A percentile compares a stretch with the other conserved stretches of the same genome.
Evolutionary conservation across 1,139 yeast genomes (phyloP).

Genomic region (Taphrina flavorubra): DNA sequence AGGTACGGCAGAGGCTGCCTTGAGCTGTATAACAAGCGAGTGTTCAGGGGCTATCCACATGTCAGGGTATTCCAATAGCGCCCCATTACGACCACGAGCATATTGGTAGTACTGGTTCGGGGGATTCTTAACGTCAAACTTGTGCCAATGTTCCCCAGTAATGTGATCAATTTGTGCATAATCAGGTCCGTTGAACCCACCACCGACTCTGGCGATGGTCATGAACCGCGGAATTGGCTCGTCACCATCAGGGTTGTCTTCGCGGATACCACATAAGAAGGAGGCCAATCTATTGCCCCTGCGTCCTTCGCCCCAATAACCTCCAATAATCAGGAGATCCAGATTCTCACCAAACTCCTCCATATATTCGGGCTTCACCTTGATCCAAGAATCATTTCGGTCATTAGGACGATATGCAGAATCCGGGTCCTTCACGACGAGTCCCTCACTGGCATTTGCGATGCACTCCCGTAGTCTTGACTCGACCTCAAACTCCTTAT

Average conservation of each 20-base stretch:
- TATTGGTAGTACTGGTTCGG: conserved; percentile 60
- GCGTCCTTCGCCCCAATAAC: conserved; percentile 68
- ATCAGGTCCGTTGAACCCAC: conserved; percentile 75
- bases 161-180: conserved; percentile 60
- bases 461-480: conserved; percentile 65
- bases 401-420: conserved; percentile 67
- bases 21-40: conserved; percentile 76
- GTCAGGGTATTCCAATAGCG: conserved; percentile 60
- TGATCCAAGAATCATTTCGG: conserved; percentile 72
- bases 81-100: conserved; percentile 54
- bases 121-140: conserved; percentile 51
- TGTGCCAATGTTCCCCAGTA: conserved; percentile 69
- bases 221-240: conserved; percentile 52
- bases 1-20: conserved; percentile 70
- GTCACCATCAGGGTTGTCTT: conserved; percentile 51
- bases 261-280: conserved; percentile 72
- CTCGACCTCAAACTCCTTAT: conserved; percentile 53
- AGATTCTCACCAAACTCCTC: conserved; percentile 85
- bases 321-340: conserved; percentile 80
- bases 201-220: conserved; percentile 81
- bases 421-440: conserved; percentile 70
- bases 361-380: conserved; percentile 88
- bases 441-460: conserved; percentile 74
- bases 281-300: conserved; percentile 57
- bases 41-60: conserved; percentile 81